Percentiles rank a stretch among this genome's conserved stretches.
phyloP scores from a whole-genome alignment of 345 rosid genomes.

The Camelina laxa region DNA sequence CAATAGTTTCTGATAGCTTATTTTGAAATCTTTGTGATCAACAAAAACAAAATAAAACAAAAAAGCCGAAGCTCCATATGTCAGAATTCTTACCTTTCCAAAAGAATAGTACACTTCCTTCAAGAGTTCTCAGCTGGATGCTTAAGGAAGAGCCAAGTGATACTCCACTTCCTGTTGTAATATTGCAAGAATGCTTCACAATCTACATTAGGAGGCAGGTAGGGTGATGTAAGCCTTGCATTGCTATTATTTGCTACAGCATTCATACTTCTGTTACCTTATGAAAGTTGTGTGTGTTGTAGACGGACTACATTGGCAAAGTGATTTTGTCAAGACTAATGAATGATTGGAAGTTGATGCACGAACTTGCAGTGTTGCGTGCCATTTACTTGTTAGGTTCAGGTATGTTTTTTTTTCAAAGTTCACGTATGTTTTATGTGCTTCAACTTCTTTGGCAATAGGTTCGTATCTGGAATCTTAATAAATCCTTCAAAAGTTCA shows the following conservation, averaged over 20 bases:
- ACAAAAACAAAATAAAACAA: constrained; percentile 30
- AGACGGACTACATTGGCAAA: constrained; percentile 85
- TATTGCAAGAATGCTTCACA: constrained; percentile 82
- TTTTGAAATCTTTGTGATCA: constrained; percentile 32
- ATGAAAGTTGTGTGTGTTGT: constrained; percentile 38
- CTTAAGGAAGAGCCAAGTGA: constrained; percentile 60
- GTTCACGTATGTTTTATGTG: constrained; percentile 67
- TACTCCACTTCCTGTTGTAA: constrained; percentile 77
- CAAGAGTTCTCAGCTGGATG: constrained; percentile 79
- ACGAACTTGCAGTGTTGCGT: constrained; percentile 94
- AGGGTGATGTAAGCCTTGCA: constrained; percentile 37
- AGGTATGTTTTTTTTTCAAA: constrained; percentile 49
- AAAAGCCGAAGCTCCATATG: constrained; percentile 67
- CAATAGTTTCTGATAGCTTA: constrained; percentile 16
- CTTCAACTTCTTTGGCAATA: constrained; percentile 28
- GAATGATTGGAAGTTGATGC: constrained; percentile 96
- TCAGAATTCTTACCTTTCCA: constrained; percentile 85
- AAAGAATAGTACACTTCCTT: constrained; percentile 84
- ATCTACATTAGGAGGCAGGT: constrained; percentile 86
- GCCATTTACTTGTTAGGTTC: constrained; percentile 97
- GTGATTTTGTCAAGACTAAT: constrained; percentile 80
- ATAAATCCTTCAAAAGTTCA: constrained; percentile 43
- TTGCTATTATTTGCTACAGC: constrained; percentile 18
- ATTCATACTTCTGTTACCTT: constrained; percentile 25
- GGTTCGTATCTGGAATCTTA: constrained; percentile 21